Evolutionary conservation across 257 asterid species (phyloP).

Genomic region (Eucommia ulmoides): DNA sequence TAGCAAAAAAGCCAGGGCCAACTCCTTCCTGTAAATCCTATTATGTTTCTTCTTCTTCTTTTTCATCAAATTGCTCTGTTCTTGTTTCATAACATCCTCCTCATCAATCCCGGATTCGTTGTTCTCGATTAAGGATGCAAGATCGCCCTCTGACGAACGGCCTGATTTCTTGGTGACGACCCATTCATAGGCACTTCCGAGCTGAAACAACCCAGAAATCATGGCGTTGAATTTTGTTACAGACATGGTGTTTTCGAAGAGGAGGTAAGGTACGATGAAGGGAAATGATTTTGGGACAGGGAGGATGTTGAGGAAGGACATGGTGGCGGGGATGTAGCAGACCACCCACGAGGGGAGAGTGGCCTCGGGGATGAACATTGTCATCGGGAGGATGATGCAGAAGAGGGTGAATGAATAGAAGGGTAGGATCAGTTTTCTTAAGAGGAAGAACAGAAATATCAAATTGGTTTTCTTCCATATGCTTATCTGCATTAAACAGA

Average conservation of each 20-base stretch:
- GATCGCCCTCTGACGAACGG: constrained; percentile 12
- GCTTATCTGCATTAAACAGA: constrained; percentile 8
- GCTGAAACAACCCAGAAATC: constrained; percentile 14
- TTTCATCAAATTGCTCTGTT: no score
- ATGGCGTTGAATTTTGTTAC: constrained; percentile 14
- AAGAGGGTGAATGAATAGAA: constrained; percentile 11
- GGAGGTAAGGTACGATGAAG: constrained; percentile 13
- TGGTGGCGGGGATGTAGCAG: constrained; percentile 9
- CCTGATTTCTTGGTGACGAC: constrained; percentile 13
- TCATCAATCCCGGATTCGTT: constrained; percentile 28
- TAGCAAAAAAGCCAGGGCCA: constrained; percentile 7
- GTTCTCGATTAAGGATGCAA: neutral
- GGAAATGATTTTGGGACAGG: constrained; percentile 12
- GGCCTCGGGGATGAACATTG: constrained; percentile 12
- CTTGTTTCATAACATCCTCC: constrained; percentile 10
- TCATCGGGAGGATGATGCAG: constrained; percentile 14
- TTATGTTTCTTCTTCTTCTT: constrained; percentile 12
- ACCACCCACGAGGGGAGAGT: constrained; percentile 12
- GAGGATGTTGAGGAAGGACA: constrained; percentile 11
- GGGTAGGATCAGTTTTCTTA: constrained; percentile 10
- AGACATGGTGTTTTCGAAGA: constrained; percentile 12
- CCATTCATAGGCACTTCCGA: constrained; percentile 15
- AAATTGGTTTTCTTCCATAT: constrained; percentile 13
- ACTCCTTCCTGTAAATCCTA: constrained; percentile 4
- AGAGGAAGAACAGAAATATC: constrained; percentile 12